A percentile compares a stretch with the other conserved stretches of the same genome.
Evolutionary conservation across 2,329 filamentous ascomycete species (phyloP).

Genomic region (Knoxdaviesia capensis): DNA sequence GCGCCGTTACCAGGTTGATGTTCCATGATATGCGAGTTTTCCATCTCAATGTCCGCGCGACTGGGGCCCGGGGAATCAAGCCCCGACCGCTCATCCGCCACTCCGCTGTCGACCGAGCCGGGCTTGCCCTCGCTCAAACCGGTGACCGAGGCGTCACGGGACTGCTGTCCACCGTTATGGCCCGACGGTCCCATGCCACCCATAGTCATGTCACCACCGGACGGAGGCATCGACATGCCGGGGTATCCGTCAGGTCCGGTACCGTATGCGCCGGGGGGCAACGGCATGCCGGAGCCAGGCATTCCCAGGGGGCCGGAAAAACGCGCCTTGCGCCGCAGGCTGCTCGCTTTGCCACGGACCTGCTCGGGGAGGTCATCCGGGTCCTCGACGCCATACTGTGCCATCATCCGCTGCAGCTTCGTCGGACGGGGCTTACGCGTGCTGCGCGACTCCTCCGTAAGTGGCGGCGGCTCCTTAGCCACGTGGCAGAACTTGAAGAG

Average conservation of each 20-base stretch:
- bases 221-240: slow-evolving; percentile 1
- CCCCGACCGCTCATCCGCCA: too few species aligned
- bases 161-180: too few species aligned
- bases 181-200: too few species aligned
- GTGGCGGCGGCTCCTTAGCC: slow-evolving; percentile 65
- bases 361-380: slow-evolving; percentile 77
- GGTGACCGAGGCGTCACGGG: too few species aligned
- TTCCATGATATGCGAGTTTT: too few species aligned
- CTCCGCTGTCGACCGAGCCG: too few species aligned
- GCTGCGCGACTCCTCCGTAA: slow-evolving; percentile 71
- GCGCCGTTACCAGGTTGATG: too few species aligned
- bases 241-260: slow-evolving; percentile 8
- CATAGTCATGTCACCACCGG: too few species aligned
- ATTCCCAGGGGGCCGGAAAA: slow-evolving; percentile 21
- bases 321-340: slow-evolving; percentile 50
- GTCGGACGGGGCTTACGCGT: slow-evolving; percentile 91
- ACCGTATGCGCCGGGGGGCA: slow-evolving; percentile 6
- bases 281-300: slow-evolving; percentile 2
- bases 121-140: too few species aligned
- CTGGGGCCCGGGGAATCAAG: too few species aligned
- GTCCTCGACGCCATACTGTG: slow-evolving; percentile 70
- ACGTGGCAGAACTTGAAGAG: slow-evolving; percentile 90
- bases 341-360: slow-evolving; percentile 58
- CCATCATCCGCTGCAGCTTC: slow-evolving; percentile 89
- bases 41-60: too few species aligned